phyloP scores from a whole-genome alignment of 1,139 yeast species.

The Candida glucosophila region DNA sequence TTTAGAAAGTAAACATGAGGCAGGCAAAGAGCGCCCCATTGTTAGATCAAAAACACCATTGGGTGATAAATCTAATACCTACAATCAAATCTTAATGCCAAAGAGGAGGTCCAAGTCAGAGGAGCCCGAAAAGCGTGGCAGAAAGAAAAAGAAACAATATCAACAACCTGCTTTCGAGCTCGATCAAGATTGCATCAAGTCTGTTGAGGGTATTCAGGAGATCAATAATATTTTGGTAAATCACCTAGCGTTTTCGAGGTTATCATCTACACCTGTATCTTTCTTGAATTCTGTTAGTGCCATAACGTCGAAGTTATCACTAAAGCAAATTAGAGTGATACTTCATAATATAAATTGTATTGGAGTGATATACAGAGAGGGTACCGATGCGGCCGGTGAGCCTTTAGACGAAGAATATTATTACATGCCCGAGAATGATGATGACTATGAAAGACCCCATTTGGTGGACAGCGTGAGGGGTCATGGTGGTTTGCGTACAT shows the following conservation, averaged over 20 bases:
- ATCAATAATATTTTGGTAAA: conserved; percentile 63
- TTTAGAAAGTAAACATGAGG: too few relatives aligned
- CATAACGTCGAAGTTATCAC: conserved; percentile 32
- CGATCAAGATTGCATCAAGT: conserved; percentile 18
- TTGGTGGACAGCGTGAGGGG: conserved; percentile 76
- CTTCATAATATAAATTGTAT: conserved; percentile 47
- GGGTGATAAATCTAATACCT: conserved; percentile 16
- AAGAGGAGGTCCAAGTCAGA: conserved; percentile 21
- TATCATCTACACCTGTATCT: conserved; percentile 77
- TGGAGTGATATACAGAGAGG: conserved; percentile 79
- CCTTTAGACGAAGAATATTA: conserved; percentile 90
- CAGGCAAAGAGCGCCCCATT: too few relatives aligned
- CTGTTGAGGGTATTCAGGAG: conserved; percentile 37
- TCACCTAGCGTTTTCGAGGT: conserved; percentile 83
- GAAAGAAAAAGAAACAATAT: conserved; percentile 6
- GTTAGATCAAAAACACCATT: conserved; percentile 14
- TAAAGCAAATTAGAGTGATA: conserved; percentile 43
- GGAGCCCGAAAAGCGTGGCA: conserved; percentile 15
- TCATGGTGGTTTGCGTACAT: conserved; percentile 71
- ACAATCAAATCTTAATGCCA: conserved; percentile 10
- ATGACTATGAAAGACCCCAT: conserved; percentile 56
- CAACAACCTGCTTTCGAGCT: conserved; percentile 10
- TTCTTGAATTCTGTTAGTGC: conserved; percentile 55
- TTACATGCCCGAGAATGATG: conserved; percentile 77
- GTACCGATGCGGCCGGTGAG: conserved; percentile 95